Conservation (phyloP, 1,284 basidiomycete genomes). For the Tilletiopsis washingtonensis region DNA sequence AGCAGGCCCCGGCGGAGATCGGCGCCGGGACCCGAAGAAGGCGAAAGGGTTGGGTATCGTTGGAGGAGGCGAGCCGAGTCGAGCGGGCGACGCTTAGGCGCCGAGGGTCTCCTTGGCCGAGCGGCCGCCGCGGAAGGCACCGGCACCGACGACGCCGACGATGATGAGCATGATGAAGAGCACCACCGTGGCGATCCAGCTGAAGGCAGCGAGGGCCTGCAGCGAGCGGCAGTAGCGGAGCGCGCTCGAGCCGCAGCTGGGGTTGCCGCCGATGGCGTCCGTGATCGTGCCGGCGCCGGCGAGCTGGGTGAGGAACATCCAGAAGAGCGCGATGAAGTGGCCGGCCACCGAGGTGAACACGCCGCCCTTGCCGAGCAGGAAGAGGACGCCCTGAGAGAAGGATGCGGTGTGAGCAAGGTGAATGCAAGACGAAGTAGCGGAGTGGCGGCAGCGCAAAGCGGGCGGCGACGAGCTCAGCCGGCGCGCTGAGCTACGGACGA, state of each 20-base stretch:
- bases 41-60: too few species aligned
- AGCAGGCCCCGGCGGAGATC: too few species aligned
- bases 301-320: constrained; percentile 34
- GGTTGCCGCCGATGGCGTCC: constrained; percentile 17
- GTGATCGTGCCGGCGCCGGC: constrained; percentile 41
- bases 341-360: constrained; percentile 43
- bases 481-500: too few species aligned
- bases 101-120: constrained; percentile 39
- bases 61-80: too few species aligned
- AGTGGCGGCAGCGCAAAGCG: too few species aligned
- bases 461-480: too few species aligned
- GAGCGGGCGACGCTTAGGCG: background rate
- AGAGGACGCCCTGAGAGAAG: constrained; percentile 38
- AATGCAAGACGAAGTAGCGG: background rate
- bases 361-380: constrained; percentile 42
- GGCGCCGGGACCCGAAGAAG: too few species aligned
- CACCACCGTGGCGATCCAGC: constrained; percentile 37
- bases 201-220: constrained; percentile 41
- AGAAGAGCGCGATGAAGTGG: constrained; percentile 39
- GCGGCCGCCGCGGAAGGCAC: constrained; percentile 44
- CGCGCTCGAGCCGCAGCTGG: constrained; percentile 7
- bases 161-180: constrained; percentile 33
- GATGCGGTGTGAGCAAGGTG: too few species aligned
- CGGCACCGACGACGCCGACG: constrained; percentile 32
- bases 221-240: constrained; percentile 37